Evolutionary conservation across 2,329 filamentous ascomycete genomes (phyloP), one percentile per base, ranked within the genome.

Genomic region (Penicillium sp.): DNA sequence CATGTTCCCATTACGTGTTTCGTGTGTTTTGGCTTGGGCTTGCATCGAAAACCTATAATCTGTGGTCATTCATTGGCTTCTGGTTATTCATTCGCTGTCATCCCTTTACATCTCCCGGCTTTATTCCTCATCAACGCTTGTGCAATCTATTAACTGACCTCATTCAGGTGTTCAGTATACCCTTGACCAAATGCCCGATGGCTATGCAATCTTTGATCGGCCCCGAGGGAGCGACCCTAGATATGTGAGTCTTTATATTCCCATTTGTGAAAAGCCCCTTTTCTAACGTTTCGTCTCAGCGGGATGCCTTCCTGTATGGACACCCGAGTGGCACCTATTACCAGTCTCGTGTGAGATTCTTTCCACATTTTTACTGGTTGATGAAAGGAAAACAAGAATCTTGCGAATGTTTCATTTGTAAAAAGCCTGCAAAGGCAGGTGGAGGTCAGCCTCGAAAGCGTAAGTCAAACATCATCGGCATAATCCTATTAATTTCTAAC

Each of bases 301-400:
- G 77, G 8, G 84, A 86, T 65, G 77, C 79, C 48, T 85, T 81
- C 53, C 69, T 86, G 0, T 86, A 76, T 53, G 85, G 85, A 0
- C 83, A 87, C 65, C 82, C 82, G 0, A 68, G 70, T 7, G 77
- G 77, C 7, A 71, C 72, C 46, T 71, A 68, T 15, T 86, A 82
- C 53, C 77, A 83, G 44, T 86, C 84, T 0, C 76, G 79, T 0
- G 76, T 76, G 20, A 71, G 79, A 4, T 85, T 85, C 60, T 82
- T 77, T 47, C 78, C 79, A 0, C 85, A 87, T 56, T 86, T 87
- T 65, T 70, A 77, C 49, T 76, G 79, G 65, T 65, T 86, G 23
- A 84, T 85, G 78, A 75, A 78, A 14, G 74, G 78, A 49, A 70
- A 69, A 41, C 68, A 65, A 6, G 69, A 72, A 2, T 70, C 74